Base-by-base conservation (phyloP, 192 early-diverging fungal genomes). In the Dispira parvispora region DNA sequence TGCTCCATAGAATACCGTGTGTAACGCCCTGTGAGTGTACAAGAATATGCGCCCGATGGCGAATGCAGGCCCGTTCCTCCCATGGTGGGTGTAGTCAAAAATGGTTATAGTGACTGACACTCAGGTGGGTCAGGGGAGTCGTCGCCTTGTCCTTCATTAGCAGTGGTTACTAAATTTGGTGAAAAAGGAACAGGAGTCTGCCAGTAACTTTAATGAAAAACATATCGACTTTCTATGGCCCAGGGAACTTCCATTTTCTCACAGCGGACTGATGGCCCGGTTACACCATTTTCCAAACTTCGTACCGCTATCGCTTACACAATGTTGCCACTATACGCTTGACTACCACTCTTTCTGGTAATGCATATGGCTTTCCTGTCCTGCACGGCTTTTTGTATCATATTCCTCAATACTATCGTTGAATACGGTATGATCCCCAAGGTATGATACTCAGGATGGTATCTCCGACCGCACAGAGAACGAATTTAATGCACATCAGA, bases 401-500 rank as follows among this genome's bases (percentile, higher is more conserved):
- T 0, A 8, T 38, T 8, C 11, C 14, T 21, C 5, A 28, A 46
- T 10, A 44, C 10, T 28, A 62, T 52, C 6, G 43, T 0, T 60
- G 43, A 56, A 53, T 0, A 63, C 64, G 16, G 18, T 27, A 16
- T 55, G 66, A 43, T 47, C 45, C 18, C 60, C 62, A 60, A 91
- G 88, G 42, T 99, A 84, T 68, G 96, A 97, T 65, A 96, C 94
- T 3, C 93, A 96, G 74, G 96, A 99, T 68, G 94, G 92, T 9
- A 70, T 97, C 9, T 99, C 90, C 71, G 96, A 99, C 72, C 69
- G 86, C 43, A 82, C 87, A 27, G 98, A 94, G 96, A 94, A 86
- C 69, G 96, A 99, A 70, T 62, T 82, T 12, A 89, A 99, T 68
- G 94, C 98, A 69, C 89, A 94, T 71, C 96, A 99, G 64, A 58